Percentiles rank a stretch among this genome's conserved stretches.
These are phyloP conservation scores for Solanum piurae DNA, from an alignment of 257 asterid species.

Conservation along the genomic window DNA sequence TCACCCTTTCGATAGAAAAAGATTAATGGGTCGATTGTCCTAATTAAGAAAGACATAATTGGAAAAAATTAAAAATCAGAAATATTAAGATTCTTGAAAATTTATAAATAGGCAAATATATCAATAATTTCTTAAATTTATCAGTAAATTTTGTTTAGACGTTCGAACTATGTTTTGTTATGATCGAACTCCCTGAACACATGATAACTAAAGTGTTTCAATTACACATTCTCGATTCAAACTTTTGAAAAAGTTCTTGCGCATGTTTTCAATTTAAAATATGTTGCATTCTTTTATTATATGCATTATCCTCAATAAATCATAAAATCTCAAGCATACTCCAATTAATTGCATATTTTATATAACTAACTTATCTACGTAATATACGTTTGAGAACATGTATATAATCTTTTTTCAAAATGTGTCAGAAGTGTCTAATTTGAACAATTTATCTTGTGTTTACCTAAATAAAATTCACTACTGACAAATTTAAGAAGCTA, in stretches of 20 bases:
- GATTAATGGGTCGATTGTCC: conserved; percentile 26
- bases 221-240: not conserved
- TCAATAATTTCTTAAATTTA: not conserved
- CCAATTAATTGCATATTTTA: not conserved
- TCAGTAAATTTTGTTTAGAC: not conserved
- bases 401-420: not conserved
- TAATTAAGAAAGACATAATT: not conserved
- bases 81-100: not conserved
- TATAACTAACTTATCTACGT: not conserved
- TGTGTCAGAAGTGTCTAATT: not conserved
- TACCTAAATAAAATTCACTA: not conserved
- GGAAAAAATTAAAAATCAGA: not conserved
- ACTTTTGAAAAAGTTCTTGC: not conserved
- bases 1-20: conserved; percentile 36
- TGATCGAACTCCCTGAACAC: not conserved
- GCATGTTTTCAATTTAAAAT: not conserved
- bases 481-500: not conserved
- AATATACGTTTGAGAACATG: not conserved
- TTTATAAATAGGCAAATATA: not conserved
- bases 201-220: not conserved
- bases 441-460: not conserved
- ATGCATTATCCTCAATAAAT: not conserved
- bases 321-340: not conserved
- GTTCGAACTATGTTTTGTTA: not conserved
- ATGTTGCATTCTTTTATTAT: not conserved